Evolutionary conservation across 2,329 filamentous ascomycete species (phyloP), one percentile per base, ranked within the genome.

Genomic region (Aschersonia sp.): DNA sequence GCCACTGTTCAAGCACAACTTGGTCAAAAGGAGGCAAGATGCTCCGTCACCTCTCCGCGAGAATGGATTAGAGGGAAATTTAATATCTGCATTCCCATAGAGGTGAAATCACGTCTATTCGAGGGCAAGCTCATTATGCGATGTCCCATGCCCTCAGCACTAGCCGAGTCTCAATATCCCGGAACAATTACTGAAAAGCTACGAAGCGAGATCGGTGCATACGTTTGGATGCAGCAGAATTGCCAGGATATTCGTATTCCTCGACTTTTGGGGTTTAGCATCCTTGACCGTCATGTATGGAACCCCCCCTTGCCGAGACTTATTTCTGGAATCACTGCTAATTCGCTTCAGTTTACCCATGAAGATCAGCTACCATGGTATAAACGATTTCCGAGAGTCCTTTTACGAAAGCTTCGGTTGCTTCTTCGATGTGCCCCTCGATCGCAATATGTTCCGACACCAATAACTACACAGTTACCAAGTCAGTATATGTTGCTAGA

Each of bases 161-260:
- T 39, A 12, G 35, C 35, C 35, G 35, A 39, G 35, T 39, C 35
- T 12, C 9, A 8, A 39, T 39, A 39, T 39, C 3, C 35, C 12
- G 44, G 48, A 30, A 45, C 35, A 11, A 5, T 49, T 4, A 45
- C 47, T 12, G 47, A 45, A 35, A 48, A 48, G 14, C 14, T 48
- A 14, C 43, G 47, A 32, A 30, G 35, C 9, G 47, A 48, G 40
- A 32, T 45, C 12, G 47, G 43, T 10, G 44, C 47, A 14, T 48
- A 48, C 22, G 39, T 42, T 11, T 48, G 47, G 47, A 43, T 48
- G 39, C 37, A 48, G 5, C 43, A 48, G 39, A 40, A 39, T 14
- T 55, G 51, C 42, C 50, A 51, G 2, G 37, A 47, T 43, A 47
- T 54, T 11, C 51, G 40, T 14, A 50, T 54, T 41, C 51, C 53